Base-by-base conservation (phyloP, 2,329 filamentous ascomycete genomes). In the Scolecobasidium constrictum region DNA sequence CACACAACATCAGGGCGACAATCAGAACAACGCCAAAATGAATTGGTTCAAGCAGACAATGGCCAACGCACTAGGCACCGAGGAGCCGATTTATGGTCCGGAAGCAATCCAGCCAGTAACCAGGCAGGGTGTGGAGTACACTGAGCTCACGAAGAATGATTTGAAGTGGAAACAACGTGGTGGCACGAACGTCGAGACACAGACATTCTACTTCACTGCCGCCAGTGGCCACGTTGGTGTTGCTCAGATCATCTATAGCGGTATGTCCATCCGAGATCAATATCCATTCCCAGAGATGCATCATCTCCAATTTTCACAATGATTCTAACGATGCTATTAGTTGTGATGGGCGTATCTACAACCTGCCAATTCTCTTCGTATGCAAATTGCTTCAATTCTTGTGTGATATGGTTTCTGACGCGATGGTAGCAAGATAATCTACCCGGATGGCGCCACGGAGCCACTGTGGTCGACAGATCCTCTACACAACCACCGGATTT, bases 221-320 rank as follows among this genome's bases (percentile, higher is more conserved):
- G 84, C 94, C 48, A 77, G 70, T 47, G 92, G 92, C 40, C 73
- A 81, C 49, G 63, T 88, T 50, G 85, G 75, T 42, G 76, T 94
- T 63, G 78, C 77, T 47, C 92, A 98, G 72, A 75, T 96, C 65
- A 94, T 98, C 62, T 94, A 96, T 72, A 96, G 85, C 71, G 95
- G 94, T 66, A 84, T 98, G n/a, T n/a, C n/a, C n/a, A n/a, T n/a
- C n/a, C n/a, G n/a, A n/a, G n/a, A n/a, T n/a, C n/a, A n/a, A n/a
- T n/a, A n/a, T n/a, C n/a, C n/a, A n/a, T n/a, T n/a, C n/a, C n/a
- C n/a, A n/a, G n/a, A n/a, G n/a, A 7, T 31, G 61, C 83, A 19
- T 9, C 18, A 39, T 23, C 11, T 26, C 33, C 16, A 41, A 9
- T 41, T 9, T 11, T 7, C 6, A 7, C 26, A 6, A 12, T 38